Conservation (phyloP, 495 filamentous ascomycete species). For the Hypoxylon fuscum region DNA sequence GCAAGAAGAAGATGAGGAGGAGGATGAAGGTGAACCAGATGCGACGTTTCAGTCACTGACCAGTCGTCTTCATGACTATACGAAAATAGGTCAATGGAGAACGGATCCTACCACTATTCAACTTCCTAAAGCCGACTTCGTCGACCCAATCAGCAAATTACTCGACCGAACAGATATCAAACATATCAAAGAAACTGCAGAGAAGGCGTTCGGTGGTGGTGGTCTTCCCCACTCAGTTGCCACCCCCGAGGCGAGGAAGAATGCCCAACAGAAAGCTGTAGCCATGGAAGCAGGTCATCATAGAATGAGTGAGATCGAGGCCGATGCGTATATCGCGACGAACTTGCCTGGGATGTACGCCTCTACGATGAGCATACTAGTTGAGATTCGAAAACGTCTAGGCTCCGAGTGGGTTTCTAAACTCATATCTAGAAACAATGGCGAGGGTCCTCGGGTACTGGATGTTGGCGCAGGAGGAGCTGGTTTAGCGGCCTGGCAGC, state of each 20-base stretch:
- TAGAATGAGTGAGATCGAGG: constrained; percentile 84
- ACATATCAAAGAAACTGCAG: constrained; percentile 75
- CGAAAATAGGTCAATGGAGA: constrained; percentile 67
- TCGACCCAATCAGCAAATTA: constrained; percentile 71
- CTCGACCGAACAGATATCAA: constrained; percentile 72
- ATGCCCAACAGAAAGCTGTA: constrained; percentile 71
- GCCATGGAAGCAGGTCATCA: constrained; percentile 73
- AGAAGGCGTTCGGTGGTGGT: constrained; percentile 75
- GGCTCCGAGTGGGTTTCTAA: constrained; percentile 80
- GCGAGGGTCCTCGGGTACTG: constrained; percentile 74
- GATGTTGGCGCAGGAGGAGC: constrained; percentile 89
- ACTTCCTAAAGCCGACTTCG: constrained; percentile 70
- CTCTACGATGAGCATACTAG: constrained; percentile 73
- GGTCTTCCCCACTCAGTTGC: constrained; percentile 74
- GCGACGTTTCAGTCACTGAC: constrained; percentile 26
- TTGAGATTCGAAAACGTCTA: constrained; percentile 85
- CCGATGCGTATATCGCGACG: constrained; percentile 81
- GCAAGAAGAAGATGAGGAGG: constrained; percentile 50
- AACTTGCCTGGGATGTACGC: constrained; percentile 86
- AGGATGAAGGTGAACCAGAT: constrained; percentile 50
- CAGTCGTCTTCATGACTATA: constrained; percentile 70
- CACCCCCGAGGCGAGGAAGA: constrained; percentile 47
- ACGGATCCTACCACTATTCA: constrained; percentile 75
- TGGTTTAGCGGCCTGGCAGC: constrained; percentile 84
- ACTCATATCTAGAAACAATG: constrained; percentile 71